Evolutionary conservation across 495 filamentous ascomycete genomes (phyloP).

Genomic region (Talaromyces thailandensis): DNA sequence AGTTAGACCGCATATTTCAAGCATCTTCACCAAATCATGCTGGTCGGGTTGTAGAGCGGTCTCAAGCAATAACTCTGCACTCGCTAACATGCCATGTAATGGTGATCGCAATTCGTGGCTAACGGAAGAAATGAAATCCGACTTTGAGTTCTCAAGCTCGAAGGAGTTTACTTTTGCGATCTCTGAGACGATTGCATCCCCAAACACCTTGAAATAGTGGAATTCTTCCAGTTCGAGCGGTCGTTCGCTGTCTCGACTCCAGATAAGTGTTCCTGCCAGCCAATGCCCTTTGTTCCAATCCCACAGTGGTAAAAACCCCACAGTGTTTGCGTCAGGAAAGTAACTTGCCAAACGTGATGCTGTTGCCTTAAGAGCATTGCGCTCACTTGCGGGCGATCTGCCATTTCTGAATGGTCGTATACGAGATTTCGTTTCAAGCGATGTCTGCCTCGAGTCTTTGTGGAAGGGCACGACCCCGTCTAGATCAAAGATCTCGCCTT

Average conservation of each 20-base stretch:
- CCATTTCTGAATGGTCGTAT: not conserved
- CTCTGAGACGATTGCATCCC: slow-evolving; percentile 52
- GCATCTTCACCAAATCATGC: not conserved
- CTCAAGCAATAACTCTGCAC: not conserved
- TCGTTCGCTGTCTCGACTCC: slow-evolving; percentile 40
- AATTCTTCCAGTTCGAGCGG: slow-evolving; percentile 37
- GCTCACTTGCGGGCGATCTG: not conserved
- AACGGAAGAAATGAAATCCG: slow-evolving; percentile 62
- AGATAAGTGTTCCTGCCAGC: slow-evolving; percentile 52
- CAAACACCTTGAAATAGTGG: slow-evolving; percentile 47
- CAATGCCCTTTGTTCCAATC: slow-evolving; percentile 51
- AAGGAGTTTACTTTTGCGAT: slow-evolving; percentile 43
- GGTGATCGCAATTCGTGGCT: slow-evolving; percentile 65
- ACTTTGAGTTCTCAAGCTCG: slow-evolving; percentile 48
- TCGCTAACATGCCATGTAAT: not conserved
- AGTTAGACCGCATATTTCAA: not conserved
- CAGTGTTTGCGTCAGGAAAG: not conserved
- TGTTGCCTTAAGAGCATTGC: not conserved
- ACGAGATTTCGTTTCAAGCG: not conserved
- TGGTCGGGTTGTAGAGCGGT: not conserved
- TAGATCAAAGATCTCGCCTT: not conserved
- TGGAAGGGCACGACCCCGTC: not conserved
- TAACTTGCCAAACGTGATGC: not conserved
- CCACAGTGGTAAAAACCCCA: slow-evolving; percentile 29
- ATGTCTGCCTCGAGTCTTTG: not conserved